Evolutionary conservation across 768 basidiomycete genomes (phyloP).

Genomic region (Hemileccinum impolitum): DNA sequence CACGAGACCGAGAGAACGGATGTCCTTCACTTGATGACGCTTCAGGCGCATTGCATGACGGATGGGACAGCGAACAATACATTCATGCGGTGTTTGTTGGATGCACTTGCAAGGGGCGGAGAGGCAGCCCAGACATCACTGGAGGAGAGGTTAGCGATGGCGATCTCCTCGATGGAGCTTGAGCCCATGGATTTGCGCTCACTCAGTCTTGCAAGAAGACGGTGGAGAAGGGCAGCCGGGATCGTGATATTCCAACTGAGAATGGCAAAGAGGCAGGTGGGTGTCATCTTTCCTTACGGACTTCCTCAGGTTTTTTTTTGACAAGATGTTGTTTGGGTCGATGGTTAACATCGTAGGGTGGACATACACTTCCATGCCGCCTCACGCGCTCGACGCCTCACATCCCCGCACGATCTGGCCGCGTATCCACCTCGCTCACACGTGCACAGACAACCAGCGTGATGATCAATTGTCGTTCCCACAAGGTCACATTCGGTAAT

Average conservation of each 20-base stretch:
- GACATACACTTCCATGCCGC: constrained; percentile 51
- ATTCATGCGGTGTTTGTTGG: constrained; percentile 43
- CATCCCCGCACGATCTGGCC: constrained; percentile 37
- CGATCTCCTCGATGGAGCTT: constrained; percentile 37
- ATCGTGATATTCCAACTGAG: constrained; percentile 35
- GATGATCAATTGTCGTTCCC: constrained; percentile 37
- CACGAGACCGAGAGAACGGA: constrained; percentile 29
- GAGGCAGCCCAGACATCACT: constrained; percentile 20
- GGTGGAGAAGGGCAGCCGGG: constrained; percentile 48
- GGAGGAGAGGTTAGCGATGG: constrained; percentile 40
- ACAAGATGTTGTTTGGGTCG: too few species aligned
- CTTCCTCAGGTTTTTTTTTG: too few species aligned
- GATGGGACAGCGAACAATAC: constrained; percentile 46
- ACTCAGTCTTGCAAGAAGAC: constrained; percentile 33
- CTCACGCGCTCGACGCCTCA: constrained; percentile 33
- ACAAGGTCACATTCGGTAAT: constrained; percentile 49
- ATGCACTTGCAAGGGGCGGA: constrained; percentile 30
- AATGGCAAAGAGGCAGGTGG: constrained; percentile 35
- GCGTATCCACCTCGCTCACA: constrained; percentile 24
- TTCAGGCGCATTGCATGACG: constrained; percentile 47
- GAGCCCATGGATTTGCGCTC: constrained; percentile 27
- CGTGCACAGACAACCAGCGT: constrained; percentile 31
- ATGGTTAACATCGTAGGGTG: constrained; percentile 39
- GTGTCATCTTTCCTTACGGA: neutral
- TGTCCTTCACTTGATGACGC: constrained; percentile 40